Conservation (phyloP, 1,284 basidiomycete species). For the Phylloboletellus chloephorus region DNA sequence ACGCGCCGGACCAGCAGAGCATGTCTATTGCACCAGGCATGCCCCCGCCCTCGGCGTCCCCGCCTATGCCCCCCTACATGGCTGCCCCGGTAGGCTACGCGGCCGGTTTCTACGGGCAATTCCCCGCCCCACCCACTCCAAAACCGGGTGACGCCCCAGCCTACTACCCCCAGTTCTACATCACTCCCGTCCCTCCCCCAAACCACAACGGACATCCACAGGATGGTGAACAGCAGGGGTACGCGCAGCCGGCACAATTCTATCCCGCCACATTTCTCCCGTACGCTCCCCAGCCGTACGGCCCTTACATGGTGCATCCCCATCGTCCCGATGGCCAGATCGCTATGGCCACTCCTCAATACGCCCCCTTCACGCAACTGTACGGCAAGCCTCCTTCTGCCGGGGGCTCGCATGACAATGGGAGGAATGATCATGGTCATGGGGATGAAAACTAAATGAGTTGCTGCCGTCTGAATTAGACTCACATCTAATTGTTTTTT, state of each 20-base stretch:
- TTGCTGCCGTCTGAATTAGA: constrained; percentile 11
- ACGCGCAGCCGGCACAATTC: constrained; percentile 41
- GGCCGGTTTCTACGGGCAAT: constrained; percentile 45
- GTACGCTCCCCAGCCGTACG: constrained; percentile 44
- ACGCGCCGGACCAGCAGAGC: constrained; percentile 42
- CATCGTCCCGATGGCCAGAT: constrained; percentile 41
- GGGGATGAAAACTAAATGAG: constrained; percentile 33
- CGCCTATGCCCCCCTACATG: constrained; percentile 45
- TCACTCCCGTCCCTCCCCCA: constrained; percentile 40
- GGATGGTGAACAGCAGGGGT: constrained; percentile 43
- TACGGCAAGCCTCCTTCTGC: constrained; percentile 33
- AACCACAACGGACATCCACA: constrained; percentile 39
- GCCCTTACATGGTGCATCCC: constrained; percentile 45
- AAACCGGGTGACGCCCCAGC: constrained; percentile 50
- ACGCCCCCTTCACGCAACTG: constrained; percentile 35
- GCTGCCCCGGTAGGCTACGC: constrained; percentile 38
- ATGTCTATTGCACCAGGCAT: constrained; percentile 41
- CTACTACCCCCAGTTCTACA: constrained; percentile 47
- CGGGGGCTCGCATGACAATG: constrained; percentile 29
- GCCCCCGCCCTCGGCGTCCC: constrained; percentile 38
- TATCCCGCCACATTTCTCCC: constrained; percentile 49
- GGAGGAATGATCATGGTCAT: constrained; percentile 28
- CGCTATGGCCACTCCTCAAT: constrained; percentile 31
- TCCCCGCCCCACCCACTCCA: constrained; percentile 41
- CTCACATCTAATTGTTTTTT: constrained; percentile 18